These are phyloP conservation scores for Candida xiaguanensis DNA, from an alignment of 805 yeast genomes.

Conservation along the genomic window DNA sequence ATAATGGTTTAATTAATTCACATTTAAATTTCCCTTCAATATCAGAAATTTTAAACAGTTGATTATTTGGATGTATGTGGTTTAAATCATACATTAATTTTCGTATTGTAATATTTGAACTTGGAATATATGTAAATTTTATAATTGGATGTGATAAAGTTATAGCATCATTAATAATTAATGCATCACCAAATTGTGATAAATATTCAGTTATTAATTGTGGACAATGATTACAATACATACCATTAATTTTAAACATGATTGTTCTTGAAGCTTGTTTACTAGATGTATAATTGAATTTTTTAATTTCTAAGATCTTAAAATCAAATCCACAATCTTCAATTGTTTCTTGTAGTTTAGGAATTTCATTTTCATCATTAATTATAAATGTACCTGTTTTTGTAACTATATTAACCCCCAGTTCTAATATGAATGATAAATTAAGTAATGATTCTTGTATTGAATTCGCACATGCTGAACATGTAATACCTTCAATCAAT, in stretches of 20 bases:
- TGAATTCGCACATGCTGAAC: constrained; percentile 66
- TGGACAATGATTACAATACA: constrained; percentile 74
- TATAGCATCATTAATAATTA: constrained; percentile 53
- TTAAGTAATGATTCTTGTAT: constrained; percentile 45
- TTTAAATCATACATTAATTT: constrained; percentile 48
- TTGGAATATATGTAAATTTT: constrained; percentile 63
- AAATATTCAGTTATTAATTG: constrained; percentile 48
- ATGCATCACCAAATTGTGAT: constrained; percentile 51
- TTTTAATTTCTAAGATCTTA: constrained; percentile 40
- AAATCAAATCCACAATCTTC: constrained; percentile 70
- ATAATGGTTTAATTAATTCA: constrained; percentile 48
- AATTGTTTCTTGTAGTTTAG: constrained; percentile 44
- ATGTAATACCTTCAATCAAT: constrained; percentile 69
- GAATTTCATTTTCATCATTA: constrained; percentile 32
- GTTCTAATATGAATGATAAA: constrained; percentile 50
- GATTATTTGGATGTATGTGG: constrained; percentile 27
- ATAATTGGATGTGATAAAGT: constrained; percentile 55
- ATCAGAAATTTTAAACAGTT: constrained; percentile 15
- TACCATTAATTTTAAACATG: constrained; percentile 55
- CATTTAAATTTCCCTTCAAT: constrained; percentile 41
- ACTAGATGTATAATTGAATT: constrained; percentile 45
- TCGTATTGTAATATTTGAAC: constrained; percentile 50
- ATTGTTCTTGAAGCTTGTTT: constrained; percentile 52
- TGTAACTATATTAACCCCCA: constrained; percentile 54
- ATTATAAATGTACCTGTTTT: constrained; percentile 63